Base-by-base conservation (phyloP, 2,329 filamentous ascomycete genomes). In the Colletotrichum gloeosporioides region DNA sequence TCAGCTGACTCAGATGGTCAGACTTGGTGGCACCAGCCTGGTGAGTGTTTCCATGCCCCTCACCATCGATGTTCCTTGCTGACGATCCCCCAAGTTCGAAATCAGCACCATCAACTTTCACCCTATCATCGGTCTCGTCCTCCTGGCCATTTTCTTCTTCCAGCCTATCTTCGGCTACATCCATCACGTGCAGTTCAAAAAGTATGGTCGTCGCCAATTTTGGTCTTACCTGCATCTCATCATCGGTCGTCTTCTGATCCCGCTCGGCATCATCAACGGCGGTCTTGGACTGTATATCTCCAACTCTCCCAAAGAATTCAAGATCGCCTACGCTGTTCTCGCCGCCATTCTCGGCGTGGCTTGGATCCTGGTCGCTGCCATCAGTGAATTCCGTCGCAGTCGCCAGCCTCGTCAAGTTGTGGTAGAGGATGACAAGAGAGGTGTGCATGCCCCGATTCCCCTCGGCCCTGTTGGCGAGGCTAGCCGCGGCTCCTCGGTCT, bases 71-170 rank as follows among this genome's bases (percentile, higher is more conserved):
- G 6, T 55, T 27, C 16, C 8, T 10, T 22, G 6, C 49, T 76
- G 8, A 75, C 69, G 8, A 9, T 8, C 15, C 4, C 32, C 16
- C 6, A 69, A 86, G 82, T 75, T 88, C 8, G 77, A 80, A 15
- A 79, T 80, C n/a, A 76, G 80, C 8, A 68, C 79, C 6, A 80
- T 81, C 39, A 86, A 85, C 77, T 84, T 82, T 61, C 88, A 90
- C 77, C 87, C 87, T 39, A 87, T 89, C 77, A 86, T 89, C 75
- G 88, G 88, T 34, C 80, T 89, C 66, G 80, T 87, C 6, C 79
- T 87, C 4, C 82, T 89, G 9, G 83, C 76, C 13, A 70, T 82
- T 1, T 80, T 89, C 7, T 75, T 86, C 77, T 72, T 87, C 61
- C 87, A 89, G 80, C 86, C 87, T 0, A 18, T 86, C 4, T 79